Base-by-base conservation (phyloP, 1,284 basidiomycete genomes). In the Rhizoctonia solani region DNA sequence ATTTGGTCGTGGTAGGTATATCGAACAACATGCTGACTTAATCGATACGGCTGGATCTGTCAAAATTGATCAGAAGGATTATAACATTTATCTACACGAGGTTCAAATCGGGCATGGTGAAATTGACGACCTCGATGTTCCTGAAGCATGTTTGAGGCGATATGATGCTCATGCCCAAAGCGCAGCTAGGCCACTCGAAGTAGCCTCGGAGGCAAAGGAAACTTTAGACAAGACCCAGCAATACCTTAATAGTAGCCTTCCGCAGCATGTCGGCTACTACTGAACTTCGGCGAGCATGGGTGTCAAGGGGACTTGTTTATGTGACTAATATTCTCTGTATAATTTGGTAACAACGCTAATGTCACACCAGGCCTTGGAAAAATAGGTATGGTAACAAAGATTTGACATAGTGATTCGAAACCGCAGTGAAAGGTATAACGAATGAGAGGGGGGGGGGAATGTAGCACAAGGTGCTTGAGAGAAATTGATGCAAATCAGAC, bases 51-150 rank as follows among this genome's bases (percentile, higher is more conserved):
- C 58, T 67, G 76, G 46, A 69, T 74, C 6, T 69, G 71, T 21
- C 70, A 76, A 65, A 70, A 76, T 21, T 19, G 79, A 79, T 67
- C 77, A 78, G 61, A 77, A 80, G 59, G 79, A 81, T 69, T 71
- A 79, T 25, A 73, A 77, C 59, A 66, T 78, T 37, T 81, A 81
- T 68, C 70, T 74, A 25, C 71, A 73, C 23, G 75, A 75, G 2
- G 75, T 76, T 6, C 73, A 73, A 32, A 52, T 79, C 23, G 72
- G 75, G 1, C 68, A 72, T 19, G 78, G 78, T 0, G 72, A 74
- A n/a, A 21, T 68, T 25, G 23, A 55, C 13, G 52, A 54, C 13
- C 42, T 50, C 5, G 66, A 69, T 21, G 47, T 68, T 5, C 67
- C 69, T 1, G 69, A 69, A 23, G 65, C 68, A 37, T 50, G 47